Percentiles rank a stretch among this genome's conserved stretches.
phyloP scores from a whole-genome alignment of 2,329 filamentous ascomycete species.

The Aureobasidium mangrovei region DNA sequence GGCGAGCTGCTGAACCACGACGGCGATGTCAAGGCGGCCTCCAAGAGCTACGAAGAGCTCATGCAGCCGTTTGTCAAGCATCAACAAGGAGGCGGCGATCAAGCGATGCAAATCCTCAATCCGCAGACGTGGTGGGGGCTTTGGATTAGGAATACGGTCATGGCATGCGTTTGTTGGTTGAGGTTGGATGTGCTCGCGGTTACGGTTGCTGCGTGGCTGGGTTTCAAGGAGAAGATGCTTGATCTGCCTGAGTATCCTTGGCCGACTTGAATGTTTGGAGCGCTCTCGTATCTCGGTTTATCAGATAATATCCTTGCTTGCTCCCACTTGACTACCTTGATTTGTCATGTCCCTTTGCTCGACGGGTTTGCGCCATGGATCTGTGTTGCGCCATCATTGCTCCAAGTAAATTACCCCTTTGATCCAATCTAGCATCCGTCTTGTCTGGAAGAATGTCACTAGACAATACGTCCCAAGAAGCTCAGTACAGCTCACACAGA shows the following conservation, averaged over 20 bases:
- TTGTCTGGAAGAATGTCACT: no score
- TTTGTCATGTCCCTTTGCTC: no score
- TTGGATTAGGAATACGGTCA: conserved; percentile 36
- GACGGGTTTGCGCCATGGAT: no score
- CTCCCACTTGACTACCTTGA: no score
- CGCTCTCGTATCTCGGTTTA: no score
- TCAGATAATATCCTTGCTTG: no score
- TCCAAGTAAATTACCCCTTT: no score
- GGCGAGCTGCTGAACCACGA: conserved; percentile 35
- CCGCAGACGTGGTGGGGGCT: conserved; percentile 41
- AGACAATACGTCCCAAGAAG: no score
- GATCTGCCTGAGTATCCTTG: conserved; percentile 8
- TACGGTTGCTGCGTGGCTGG: neutral
- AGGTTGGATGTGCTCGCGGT: neutral
- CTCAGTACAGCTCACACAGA: no score
- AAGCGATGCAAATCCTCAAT: conserved; percentile 30
- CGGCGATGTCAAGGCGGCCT: conserved; percentile 28
- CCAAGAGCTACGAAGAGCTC: conserved; percentile 37
- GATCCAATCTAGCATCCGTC: no score
- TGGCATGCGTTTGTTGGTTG: conserved; percentile 18
- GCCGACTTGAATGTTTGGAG: neutral
- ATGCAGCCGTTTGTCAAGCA: conserved; percentile 39
- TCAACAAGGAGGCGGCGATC: conserved; percentile 26
- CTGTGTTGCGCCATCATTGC: no score
- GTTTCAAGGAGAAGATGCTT: neutral